Conservation (phyloP, 768 basidiomycete species). For the Rhizopogon vesiculosus region DNA sequence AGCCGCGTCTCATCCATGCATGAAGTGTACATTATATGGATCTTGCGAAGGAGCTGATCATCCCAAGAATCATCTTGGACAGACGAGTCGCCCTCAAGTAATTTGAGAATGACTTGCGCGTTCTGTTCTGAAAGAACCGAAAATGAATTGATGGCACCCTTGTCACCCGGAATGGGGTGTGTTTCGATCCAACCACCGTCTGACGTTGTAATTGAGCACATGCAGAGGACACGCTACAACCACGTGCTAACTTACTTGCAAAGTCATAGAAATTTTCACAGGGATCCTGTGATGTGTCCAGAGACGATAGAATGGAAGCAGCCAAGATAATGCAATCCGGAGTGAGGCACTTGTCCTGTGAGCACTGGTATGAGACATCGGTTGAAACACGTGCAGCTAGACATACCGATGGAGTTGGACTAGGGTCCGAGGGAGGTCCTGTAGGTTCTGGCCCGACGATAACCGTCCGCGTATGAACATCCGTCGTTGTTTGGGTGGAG, state of each 20-base stretch:
- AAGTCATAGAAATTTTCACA: conserved; percentile 95
- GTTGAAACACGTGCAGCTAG: background rate
- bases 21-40: conserved; percentile 68
- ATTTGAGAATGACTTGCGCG: conserved; percentile 66
- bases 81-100: conserved; percentile 50
- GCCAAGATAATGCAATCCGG: conserved; percentile 80
- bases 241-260: conserved; percentile 59
- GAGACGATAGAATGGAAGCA: conserved; percentile 71
- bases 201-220: conserved; percentile 23
- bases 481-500: conserved; percentile 31
- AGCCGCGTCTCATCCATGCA: conserved; percentile 80
- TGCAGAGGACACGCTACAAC: background rate
- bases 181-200: conserved; percentile 85
- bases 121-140: conserved; percentile 70
- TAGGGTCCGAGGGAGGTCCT: conserved; percentile 46
- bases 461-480: conserved; percentile 33
- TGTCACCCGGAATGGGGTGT: conserved; percentile 86
- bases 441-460: conserved; percentile 36
- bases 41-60: conserved; percentile 54
- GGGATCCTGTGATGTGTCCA: conserved; percentile 83
- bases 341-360: conserved; percentile 66
- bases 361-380: conserved; percentile 6
- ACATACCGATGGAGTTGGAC: conserved; percentile 55
- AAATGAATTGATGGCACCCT: conserved; percentile 69
- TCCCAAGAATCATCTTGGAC: conserved; percentile 42